Base-by-base conservation (phyloP, 805 yeast species). In the Candida mattraensis region DNA sequence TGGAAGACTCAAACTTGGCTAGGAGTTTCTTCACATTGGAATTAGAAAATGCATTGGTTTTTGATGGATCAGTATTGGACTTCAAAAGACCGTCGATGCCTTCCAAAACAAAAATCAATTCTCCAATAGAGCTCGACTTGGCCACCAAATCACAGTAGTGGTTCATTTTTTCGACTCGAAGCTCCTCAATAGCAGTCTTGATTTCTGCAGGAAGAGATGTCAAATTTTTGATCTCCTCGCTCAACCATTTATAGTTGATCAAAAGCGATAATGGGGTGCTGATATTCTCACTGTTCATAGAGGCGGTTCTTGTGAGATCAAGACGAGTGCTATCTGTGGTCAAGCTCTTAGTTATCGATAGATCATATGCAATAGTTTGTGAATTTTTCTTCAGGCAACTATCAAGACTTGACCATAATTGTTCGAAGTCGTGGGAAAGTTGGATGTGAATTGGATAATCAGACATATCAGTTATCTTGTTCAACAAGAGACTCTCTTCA, bases 11-110 rank as follows among this genome's bases (percentile, higher is more conserved):
- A 48, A 78, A 78, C 5, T 72, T 69, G 0, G 68, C 54, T 15
- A 83, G 56, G n/a, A 84, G 64, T 23, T 78, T 72, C 42, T 72
- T 73, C 39, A 87, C 63, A 17, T 76, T 72, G 21, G 73, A 72
- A 55, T 70, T 72, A 48, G 77, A 80, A 46, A 79, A 83, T 8
- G 83, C 81, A 44, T 78, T 82, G 44, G 83, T 74, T 47, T 69
- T 74, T 1, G 79, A 67, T 12, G 78, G 79, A 40, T 70, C 70
- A 13, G 69, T 61, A 28, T 63, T 60, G 9, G 68, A 55, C 17
- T 60, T 68, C 3, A 66, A 56, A 9, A 79, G 55, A 2, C 73
- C 69, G 39, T 80, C 83, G 26, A 80, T 75, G 22, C 80, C 85
- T 25, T 70, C 69, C 2, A 87, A 74, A 54, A 85, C 82, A 18